phyloP scores from a whole-genome alignment of 2,329 filamentous ascomycete species.

The Botryotinia narcissicola region DNA sequence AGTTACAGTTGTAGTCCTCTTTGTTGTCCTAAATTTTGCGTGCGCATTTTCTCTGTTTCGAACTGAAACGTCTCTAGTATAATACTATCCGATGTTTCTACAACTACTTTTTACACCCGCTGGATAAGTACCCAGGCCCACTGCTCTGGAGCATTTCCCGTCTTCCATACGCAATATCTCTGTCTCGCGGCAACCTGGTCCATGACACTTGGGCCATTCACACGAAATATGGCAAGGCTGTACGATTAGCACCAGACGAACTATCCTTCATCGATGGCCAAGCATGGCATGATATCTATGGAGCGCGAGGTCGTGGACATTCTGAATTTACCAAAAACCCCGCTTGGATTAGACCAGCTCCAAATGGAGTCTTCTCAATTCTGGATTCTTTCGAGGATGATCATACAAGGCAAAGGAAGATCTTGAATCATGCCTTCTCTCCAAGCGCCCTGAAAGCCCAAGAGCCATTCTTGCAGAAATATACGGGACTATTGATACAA shows the following conservation, averaged over 20 bases:
- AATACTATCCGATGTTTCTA: background rate
- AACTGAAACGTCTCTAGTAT: background rate
- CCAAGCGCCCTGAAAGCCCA: conserved; percentile 36
- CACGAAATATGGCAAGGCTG: background rate
- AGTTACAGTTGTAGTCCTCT: background rate
- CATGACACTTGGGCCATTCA: background rate
- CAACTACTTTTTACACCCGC: background rate
- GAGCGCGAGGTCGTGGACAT: background rate
- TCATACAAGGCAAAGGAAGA: conserved; percentile 34
- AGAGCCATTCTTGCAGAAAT: conserved; percentile 28
- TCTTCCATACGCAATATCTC: background rate
- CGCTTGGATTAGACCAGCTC: background rate
- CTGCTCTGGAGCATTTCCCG: background rate
- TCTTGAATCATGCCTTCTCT: conserved; percentile 37
- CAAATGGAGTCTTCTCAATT: background rate
- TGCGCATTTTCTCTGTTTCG: background rate
- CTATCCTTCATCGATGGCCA: background rate
- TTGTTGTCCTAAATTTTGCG: background rate
- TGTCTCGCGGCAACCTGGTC: background rate
- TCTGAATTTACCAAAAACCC: background rate
- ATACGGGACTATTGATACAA: conserved; percentile 15
- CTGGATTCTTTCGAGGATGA: conserved; percentile 2
- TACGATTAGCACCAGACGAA: background rate
- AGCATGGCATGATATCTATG: background rate
- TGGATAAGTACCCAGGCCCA: background rate